A percentile compares a stretch with the other conserved stretches of the same genome.
Evolutionary conservation across 805 yeast genomes (phyloP).

Genomic region (Ogataea trehalophila): DNA sequence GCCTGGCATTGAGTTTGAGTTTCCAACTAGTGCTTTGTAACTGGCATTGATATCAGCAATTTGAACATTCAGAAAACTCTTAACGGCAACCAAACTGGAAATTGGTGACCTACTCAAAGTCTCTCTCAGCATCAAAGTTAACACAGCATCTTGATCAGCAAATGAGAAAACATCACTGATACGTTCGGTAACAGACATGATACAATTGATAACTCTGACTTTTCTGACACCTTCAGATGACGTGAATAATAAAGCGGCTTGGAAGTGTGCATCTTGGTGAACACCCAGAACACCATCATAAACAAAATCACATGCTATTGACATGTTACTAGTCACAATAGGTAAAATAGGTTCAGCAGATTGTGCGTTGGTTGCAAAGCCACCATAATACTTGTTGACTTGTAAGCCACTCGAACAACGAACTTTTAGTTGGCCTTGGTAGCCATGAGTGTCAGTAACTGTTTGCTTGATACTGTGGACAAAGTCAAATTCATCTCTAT

Average conservation of each 20-base stretch:
- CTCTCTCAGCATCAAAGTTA: slow-evolving; percentile 50
- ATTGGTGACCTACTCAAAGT: slow-evolving; percentile 34
- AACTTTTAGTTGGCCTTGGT: slow-evolving; percentile 76
- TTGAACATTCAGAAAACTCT: slow-evolving; percentile 32
- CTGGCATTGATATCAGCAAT: slow-evolving; percentile 52
- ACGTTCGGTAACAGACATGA: slow-evolving; percentile 76
- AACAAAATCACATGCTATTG: slow-evolving; percentile 64
- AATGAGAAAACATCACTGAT: slow-evolving; percentile 70
- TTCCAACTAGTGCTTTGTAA: slow-evolving; percentile 46
- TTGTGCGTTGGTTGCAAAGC: slow-evolving; percentile 36
- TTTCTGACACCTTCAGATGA: slow-evolving; percentile 70
- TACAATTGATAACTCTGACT: slow-evolving; percentile 80
- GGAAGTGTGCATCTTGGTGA: slow-evolving; percentile 80
- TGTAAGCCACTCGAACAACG: slow-evolving; percentile 88
- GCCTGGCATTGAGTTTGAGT: slow-evolving; percentile 41
- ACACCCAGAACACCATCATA: slow-evolving; percentile 73
- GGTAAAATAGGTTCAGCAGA: slow-evolving; percentile 68
- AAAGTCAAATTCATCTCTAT: slow-evolving; percentile 62
- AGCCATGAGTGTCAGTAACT: slow-evolving; percentile 53
- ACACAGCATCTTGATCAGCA: slow-evolving; percentile 68
- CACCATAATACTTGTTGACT: slow-evolving; percentile 70
- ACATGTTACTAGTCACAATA: slow-evolving; percentile 53
- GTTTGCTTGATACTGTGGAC: slow-evolving; percentile 55
- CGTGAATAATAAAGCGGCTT: slow-evolving; percentile 84
- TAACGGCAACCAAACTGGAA: slow-evolving; percentile 33